These are phyloP conservation scores for Starmerella geochares DNA, from an alignment of 805 yeast genomes.

Conservation along the genomic window DNA sequence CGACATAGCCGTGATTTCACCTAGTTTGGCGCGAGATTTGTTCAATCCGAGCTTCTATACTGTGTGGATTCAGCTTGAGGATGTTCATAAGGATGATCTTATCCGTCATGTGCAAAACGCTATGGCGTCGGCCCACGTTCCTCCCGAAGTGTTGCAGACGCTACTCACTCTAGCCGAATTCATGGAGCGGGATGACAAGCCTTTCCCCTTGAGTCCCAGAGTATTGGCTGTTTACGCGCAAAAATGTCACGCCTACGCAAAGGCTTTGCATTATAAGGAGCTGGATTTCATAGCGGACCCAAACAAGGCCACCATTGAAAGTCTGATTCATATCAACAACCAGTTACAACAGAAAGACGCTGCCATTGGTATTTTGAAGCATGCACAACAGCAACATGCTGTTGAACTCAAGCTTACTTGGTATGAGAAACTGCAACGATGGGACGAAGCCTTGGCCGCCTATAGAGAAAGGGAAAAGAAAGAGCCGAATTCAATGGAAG, in stretches of 20 bases:
- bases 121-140: slow-evolving; percentile 76
- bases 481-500: slow-evolving; percentile 59
- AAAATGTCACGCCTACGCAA: slow-evolving; percentile 93
- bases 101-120: slow-evolving; percentile 80
- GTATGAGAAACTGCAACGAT: slow-evolving; percentile 91
- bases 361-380: slow-evolving; percentile 90
- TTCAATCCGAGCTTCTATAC: slow-evolving; percentile 92
- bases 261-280: slow-evolving; percentile 92
- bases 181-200: slow-evolving; percentile 95
- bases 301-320: slow-evolving; percentile 80
- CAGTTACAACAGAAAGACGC: slow-evolving; percentile 95
- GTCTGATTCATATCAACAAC: slow-evolving; percentile 83
- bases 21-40: slow-evolving; percentile 72
- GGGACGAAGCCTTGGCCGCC: slow-evolving; percentile 96
- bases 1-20: slow-evolving; percentile 72
- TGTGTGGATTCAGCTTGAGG: slow-evolving; percentile 87
- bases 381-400: slow-evolving; percentile 73
- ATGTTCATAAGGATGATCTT: slow-evolving; percentile 80
- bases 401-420: slow-evolving; percentile 90
- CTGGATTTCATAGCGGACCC: slow-evolving; percentile 91
- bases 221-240: slow-evolving; percentile 88
- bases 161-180: slow-evolving; percentile 84
- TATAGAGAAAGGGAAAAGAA: slow-evolving; percentile 62
- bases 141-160: slow-evolving; percentile 91
- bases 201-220: slow-evolving; percentile 82